Base-by-base conservation (phyloP, 139 green algal genomes). In the Mesostigma viride region DNA sequence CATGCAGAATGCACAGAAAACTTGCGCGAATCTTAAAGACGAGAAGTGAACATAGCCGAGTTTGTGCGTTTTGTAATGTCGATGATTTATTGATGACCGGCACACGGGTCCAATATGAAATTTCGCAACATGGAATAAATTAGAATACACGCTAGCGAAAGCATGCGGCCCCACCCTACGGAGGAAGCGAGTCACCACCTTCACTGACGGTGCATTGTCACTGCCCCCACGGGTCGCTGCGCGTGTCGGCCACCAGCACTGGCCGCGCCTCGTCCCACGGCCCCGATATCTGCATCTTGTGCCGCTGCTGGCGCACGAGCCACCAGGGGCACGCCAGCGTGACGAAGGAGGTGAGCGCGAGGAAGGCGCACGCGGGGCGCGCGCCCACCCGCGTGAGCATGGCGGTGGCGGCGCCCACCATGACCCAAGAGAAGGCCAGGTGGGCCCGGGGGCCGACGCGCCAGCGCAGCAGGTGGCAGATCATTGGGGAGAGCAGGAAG, bases 231-330 rank as follows among this genome's bases (percentile, higher is more conserved):
- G n/a, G n/a, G n/a, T n/a, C n/a, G n/a, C n/a, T n/a, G n/a, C n/a
- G n/a, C n/a, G n/a, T n/a, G n/a, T 85, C 57, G 78, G 83, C 27
- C 62, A 27, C 28, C 22, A 65, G 20, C 59, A 53, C 22, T 27
- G 48, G 71, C 34, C 67, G 70, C 2, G 71, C 71, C 47, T 77
- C 71, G 58, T 77, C 71, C 71, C 71, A 77, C 24, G 72, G 72
- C 5, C 71, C 72, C 2, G 69, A 31, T 71, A 96, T 95, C 47
- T 90, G 68, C 0, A 85, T 81, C 69, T 96, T 96, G 79, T 88
- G 94, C 71, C 92, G 91, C 35, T 93, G 80, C 8, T 92, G 86
- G 30, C 80, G 72, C 31, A 96, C 86, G 47, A 96, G 77, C 78
- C 81, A 91, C 63, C 79, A 69, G 2, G 89, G 89, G 61, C 83